A percentile compares a stretch with the other conserved stretches of the same genome.
phyloP scores from a whole-genome alignment of 2,329 filamentous ascomycete genomes.

The Celoporthe dispersa region DNA sequence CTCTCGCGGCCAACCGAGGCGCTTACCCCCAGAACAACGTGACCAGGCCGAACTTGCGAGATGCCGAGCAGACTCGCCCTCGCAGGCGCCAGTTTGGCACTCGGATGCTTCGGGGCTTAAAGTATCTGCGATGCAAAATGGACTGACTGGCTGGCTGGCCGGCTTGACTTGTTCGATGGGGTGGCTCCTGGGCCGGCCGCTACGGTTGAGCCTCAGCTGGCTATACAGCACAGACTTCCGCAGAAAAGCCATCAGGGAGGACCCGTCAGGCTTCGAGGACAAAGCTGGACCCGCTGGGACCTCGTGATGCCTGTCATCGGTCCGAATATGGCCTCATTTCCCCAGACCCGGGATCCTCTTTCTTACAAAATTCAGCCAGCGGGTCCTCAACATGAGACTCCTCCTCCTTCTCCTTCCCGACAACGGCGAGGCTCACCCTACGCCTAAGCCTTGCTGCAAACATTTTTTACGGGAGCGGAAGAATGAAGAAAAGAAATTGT shows the following conservation, averaged over 20 bases:
- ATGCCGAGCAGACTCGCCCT: not conserved
- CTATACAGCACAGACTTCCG: not conserved
- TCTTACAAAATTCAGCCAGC: not conserved
- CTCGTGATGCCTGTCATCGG: constrained; percentile 16
- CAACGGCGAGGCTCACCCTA: constrained; percentile 9
- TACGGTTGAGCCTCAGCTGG: not conserved
- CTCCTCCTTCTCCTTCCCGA: not conserved
- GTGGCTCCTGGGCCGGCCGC: not conserved
- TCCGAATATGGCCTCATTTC: constrained; percentile 14
- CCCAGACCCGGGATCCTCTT: constrained; percentile 13
- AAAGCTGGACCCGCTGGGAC: not conserved
- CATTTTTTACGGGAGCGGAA: not conserved
- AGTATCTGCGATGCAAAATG: not conserved
- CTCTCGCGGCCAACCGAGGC: not conserved
- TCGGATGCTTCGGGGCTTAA: not conserved
- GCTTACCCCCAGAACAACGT: not conserved
- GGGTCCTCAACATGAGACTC: not conserved
- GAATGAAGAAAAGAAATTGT: not conserved
- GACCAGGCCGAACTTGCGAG: not conserved
- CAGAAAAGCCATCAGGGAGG: not conserved
- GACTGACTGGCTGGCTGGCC: not conserved
- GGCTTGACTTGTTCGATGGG: not conserved
- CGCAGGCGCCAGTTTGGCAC: not conserved
- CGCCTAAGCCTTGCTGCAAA: not conserved
- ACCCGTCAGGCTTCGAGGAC: not conserved